phyloP scores from a whole-genome alignment of 2,329 filamentous ascomycete species.

The Trichoderma polysporum region DNA sequence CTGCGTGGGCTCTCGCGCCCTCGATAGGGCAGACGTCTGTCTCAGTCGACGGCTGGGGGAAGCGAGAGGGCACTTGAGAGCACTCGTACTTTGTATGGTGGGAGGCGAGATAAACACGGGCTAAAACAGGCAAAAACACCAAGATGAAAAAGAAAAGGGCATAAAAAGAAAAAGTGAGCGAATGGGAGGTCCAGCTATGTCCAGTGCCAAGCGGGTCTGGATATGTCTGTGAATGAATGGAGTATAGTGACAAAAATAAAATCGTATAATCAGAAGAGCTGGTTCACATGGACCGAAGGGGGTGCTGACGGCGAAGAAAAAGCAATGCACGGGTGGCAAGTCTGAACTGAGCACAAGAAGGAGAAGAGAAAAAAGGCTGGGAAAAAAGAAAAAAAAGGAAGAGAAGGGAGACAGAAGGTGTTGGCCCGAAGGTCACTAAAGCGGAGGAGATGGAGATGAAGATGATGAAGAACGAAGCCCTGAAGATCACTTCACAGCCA shows the following conservation, averaged over 20 bases:
- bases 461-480: slow-evolving; percentile 9
- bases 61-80: not conserved
- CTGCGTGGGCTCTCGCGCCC: not conserved
- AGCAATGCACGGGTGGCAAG: not conserved
- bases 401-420: not conserved
- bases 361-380: not conserved
- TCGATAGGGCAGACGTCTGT: slow-evolving; percentile 21
- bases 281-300: not conserved
- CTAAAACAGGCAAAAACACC: not conserved
- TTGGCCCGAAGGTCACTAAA: not conserved
- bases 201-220: slow-evolving; percentile 2
- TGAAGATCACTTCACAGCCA: slow-evolving; percentile 5
- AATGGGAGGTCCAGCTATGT: not conserved
- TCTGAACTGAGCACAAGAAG: not conserved
- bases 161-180: not conserved
- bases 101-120: not conserved
- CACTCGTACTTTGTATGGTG: not conserved
- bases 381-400: not conserved
- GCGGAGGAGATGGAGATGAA: slow-evolving; percentile 6
- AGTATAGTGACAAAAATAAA: not conserved
- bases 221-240: not conserved
- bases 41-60: slow-evolving; percentile 6
- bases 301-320: not conserved
- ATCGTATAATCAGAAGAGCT: not conserved
- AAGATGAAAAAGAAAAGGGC: not conserved